Evolutionary conservation across 352 stramenopile species (phyloP), one percentile per base, ranked within the genome.

Genomic region (Sclerospora graminicola): DNA sequence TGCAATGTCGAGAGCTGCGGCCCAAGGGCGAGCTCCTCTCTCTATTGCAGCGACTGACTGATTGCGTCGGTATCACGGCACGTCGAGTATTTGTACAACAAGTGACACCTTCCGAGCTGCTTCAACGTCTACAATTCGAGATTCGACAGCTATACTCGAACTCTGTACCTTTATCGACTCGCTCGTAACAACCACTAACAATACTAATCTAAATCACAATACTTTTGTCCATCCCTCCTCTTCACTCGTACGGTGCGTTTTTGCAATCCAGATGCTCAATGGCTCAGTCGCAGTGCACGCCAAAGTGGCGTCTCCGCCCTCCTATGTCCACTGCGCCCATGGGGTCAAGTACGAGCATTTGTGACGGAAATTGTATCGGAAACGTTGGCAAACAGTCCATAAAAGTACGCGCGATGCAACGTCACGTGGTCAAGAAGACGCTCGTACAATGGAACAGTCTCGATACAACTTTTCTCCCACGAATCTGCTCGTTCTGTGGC

Each of bases 221-320:
- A 19, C 16, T 20, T 14, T 21, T 32, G 21, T 34, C 9, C 9
- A 33, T n/a, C 4, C 19, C 2, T 8, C 48, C 4, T 51, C 51
- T 1, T 30, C 36, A 3, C 2, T n/a, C n/a, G n/a, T n/a, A n/a
- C n/a, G n/a, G n/a, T n/a, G n/a, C n/a, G n/a, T n/a, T n/a, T n/a
- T n/a, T 54, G 24, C 8, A 55, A 80, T 21, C 52, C 55, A 16
- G 45, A 69, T 1, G 64, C 58, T 2, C 62, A 80, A 29, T 87
- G 74, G 74, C 43, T 87, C 15, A 70, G 60, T 27, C 74, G 67
- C 19, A 73, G 59, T n/a, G n/a, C n/a, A n/a, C n/a, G n/a, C n/a
- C n/a, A n/a, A n/a, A n/a, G n/a, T n/a, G n/a, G n/a, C n/a, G n/a
- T n/a, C n/a, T n/a, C n/a, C n/a, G n/a, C n/a, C n/a, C n/a, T n/a